phyloP scores from a whole-genome alignment of 306 rosid species.

The Albizia julibrissin region DNA sequence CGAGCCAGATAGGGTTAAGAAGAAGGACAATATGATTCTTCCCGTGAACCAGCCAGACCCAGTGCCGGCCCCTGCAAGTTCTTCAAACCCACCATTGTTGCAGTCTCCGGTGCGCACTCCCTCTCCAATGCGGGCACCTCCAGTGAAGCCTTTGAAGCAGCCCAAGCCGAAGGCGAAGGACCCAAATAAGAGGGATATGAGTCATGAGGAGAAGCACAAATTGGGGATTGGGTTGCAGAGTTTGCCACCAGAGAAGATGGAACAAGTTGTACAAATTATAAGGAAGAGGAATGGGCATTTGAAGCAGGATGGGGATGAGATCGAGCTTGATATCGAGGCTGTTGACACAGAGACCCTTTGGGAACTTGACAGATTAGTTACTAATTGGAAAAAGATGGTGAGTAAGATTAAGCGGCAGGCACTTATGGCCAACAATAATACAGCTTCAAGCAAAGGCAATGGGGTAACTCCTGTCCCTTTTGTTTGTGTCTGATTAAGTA shows the following conservation, averaged over 20 bases:
- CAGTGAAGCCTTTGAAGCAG: constrained; percentile 75
- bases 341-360: constrained; percentile 95
- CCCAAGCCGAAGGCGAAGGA: constrained; percentile 97
- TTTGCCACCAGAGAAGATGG: constrained; percentile 93
- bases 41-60: constrained; percentile 27
- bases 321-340: constrained; percentile 95
- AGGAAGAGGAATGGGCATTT: constrained; percentile 87
- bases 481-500: not conserved
- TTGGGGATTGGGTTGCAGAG: constrained; percentile 89
- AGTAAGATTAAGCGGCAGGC: constrained; percentile 93
- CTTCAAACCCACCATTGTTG: constrained; percentile 53
- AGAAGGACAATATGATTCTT: constrained; percentile 40
- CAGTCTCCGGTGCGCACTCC: constrained; percentile 76
- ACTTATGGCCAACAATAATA: constrained; percentile 52
- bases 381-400: constrained; percentile 88
- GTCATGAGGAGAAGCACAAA: constrained; percentile 83
- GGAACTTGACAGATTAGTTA: constrained; percentile 94
- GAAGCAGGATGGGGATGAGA: constrained; percentile 97
- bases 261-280: constrained; percentile 89
- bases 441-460: constrained; percentile 43
- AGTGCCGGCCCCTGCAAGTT: constrained; percentile 43
- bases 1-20: constrained; percentile 54
- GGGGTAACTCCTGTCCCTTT: constrained; percentile 49
- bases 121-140: constrained; percentile 58
- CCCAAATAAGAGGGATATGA: constrained; percentile 92